These are phyloP conservation scores for Rostrohypoxylon terebratum DNA, from an alignment of 495 filamentous ascomycete genomes.

Conservation along the genomic window DNA sequence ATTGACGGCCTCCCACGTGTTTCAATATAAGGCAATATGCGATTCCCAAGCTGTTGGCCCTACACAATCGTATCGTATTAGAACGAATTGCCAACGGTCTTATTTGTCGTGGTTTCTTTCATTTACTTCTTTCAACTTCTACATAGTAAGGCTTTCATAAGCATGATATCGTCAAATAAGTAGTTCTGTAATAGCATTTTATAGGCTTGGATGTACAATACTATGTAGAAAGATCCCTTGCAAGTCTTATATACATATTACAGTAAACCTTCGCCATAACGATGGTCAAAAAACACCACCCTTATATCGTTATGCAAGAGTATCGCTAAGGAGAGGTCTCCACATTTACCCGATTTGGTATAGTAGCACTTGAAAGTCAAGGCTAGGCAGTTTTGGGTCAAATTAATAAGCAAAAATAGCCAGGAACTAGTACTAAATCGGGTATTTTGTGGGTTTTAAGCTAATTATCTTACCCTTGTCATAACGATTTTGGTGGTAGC, in stretches of 20 bases:
- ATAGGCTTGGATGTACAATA: conserved; percentile 1
- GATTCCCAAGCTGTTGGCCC: conserved; percentile 13
- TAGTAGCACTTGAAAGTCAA: background rate
- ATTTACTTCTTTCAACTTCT: background rate
- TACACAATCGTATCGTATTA: conserved; percentile 14
- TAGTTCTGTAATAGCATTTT: conserved; percentile 11
- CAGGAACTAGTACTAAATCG: no score
- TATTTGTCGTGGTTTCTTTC: background rate
- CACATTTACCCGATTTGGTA: background rate
- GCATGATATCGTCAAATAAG: background rate
- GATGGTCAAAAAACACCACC: no score
- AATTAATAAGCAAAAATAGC: no score
- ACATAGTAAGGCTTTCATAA: background rate
- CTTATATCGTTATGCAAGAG: no score
- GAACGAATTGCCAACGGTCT: conserved; percentile 3
- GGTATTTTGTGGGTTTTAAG: no score
- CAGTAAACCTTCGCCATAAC: no score
- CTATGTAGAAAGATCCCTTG: no score
- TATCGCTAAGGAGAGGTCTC: no score
- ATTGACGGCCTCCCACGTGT: conserved; percentile 45
- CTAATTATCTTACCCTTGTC: no score
- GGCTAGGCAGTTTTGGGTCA: no score
- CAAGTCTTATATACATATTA: no score
- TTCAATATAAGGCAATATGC: conserved; percentile 37
- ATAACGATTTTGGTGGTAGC: no score